A percentile compares a stretch with the other conserved stretches of the same genome.
These are phyloP conservation scores for Linnemannia zychae DNA, from an alignment of 192 early-diverging fungal species.

Conservation along the genomic window DNA sequence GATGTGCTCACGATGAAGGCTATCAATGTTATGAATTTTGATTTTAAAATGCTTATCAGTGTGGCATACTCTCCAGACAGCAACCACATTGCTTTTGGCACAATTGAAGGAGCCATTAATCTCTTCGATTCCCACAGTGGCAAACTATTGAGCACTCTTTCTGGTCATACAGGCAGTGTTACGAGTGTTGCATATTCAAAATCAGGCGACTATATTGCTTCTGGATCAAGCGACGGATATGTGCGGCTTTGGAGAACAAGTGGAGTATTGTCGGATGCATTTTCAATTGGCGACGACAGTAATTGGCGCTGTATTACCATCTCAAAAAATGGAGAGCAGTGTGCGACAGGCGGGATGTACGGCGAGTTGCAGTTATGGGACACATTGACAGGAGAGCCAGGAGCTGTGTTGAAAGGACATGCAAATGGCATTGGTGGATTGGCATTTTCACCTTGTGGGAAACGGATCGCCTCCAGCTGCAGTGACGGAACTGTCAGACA, in stretches of 20 bases:
- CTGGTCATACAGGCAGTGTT: background rate
- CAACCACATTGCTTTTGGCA: background rate
- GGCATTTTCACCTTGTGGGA: background rate
- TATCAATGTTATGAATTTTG: background rate
- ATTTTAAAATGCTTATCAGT: background rate
- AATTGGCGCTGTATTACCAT: background rate
- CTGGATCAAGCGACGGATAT: background rate
- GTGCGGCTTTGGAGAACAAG: background rate
- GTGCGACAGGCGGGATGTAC: background rate
- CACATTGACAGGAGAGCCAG: background rate
- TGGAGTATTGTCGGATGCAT: background rate
- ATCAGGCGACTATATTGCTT: background rate
- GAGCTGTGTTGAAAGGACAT: background rate
- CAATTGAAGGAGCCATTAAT: background rate
- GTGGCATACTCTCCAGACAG: slow-evolving; percentile 2
- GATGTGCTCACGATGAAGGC: background rate
- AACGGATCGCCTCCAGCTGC: background rate
- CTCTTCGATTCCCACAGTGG: background rate
- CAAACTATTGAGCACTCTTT: background rate
- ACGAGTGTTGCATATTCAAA: background rate
- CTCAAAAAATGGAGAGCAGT: background rate
- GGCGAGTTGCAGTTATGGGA: background rate
- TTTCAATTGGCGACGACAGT: background rate
- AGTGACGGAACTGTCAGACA: background rate
- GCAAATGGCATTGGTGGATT: background rate